Percentiles rank a stretch among this genome's conserved stretches.
These are phyloP conservation scores for Quillaja saponaria DNA, from an alignment of 306 rosid species.

Conservation along the genomic window DNA sequence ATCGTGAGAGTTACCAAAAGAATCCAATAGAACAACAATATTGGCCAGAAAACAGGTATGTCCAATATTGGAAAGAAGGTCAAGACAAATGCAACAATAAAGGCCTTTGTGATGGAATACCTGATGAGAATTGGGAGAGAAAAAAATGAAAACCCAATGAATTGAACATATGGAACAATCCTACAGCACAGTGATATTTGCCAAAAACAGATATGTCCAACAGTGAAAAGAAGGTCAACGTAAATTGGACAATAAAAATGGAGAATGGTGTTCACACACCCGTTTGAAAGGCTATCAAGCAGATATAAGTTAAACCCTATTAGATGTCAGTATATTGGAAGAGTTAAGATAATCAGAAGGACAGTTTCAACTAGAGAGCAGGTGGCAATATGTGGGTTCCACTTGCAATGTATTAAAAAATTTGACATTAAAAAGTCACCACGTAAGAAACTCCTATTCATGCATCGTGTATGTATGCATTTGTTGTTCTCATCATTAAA, in stretches of 20 bases:
- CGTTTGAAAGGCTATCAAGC: too few species aligned
- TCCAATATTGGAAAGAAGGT: slow-evolving; percentile 25
- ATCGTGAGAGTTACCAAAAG: not conserved
- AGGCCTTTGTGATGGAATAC: slow-evolving; percentile 27
- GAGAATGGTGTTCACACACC: too few species aligned
- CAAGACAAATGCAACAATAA: slow-evolving; percentile 18
- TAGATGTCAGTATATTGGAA: too few species aligned
- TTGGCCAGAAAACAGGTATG: slow-evolving; percentile 27
- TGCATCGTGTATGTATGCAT: too few species aligned
- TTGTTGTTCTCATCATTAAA: too few species aligned
- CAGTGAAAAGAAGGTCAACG: not conserved
- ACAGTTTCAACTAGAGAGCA: too few species aligned
- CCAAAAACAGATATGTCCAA: not conserved
- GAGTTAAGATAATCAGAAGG: too few species aligned
- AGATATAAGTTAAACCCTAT: too few species aligned
- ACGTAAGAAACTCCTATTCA: too few species aligned
- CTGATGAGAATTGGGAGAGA: slow-evolving; percentile 4
- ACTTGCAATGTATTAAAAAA: too few species aligned
- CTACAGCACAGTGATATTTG: not conserved
- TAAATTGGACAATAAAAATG: not conserved
- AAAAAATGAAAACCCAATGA: not conserved
- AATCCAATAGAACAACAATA: slow-evolving; percentile 25
- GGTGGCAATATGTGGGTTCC: too few species aligned
- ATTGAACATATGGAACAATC: not conserved
- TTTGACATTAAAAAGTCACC: too few species aligned